Percentiles rank a stretch among this genome's conserved stretches.
These are phyloP conservation scores for Darksidea phi DNA, from an alignment of 495 filamentous ascomycete genomes.

Conservation along the genomic window DNA sequence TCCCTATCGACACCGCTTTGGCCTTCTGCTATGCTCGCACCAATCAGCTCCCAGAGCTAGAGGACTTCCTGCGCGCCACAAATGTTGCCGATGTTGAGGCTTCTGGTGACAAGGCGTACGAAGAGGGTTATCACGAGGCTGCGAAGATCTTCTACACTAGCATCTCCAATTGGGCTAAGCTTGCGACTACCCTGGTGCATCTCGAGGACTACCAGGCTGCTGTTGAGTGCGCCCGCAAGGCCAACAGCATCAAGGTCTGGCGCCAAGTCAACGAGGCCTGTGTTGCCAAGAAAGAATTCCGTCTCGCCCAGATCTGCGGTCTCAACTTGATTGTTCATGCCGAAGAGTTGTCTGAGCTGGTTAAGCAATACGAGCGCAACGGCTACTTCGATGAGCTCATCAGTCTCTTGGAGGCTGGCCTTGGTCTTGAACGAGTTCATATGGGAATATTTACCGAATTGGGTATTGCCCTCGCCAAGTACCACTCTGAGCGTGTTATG, in stretches of 20 bases:
- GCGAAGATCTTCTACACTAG: slow-evolving; percentile 98
- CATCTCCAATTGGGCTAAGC: slow-evolving; percentile 99
- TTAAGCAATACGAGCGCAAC: slow-evolving; percentile 93
- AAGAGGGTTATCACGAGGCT: slow-evolving; percentile 90
- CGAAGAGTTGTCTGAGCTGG: slow-evolving; percentile 89
- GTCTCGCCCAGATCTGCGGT: slow-evolving; percentile 97
- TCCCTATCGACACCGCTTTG: slow-evolving; percentile 87
- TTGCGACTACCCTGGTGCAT: slow-evolving; percentile 94
- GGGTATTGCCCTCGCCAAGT: slow-evolving; percentile 92
- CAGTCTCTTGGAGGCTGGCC: slow-evolving; percentile 85
- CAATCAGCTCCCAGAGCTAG: slow-evolving; percentile 86
- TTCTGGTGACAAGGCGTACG: slow-evolving; percentile 96
- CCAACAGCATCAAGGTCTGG: slow-evolving; percentile 99
- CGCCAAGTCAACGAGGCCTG: slow-evolving; percentile 98
- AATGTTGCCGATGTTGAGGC: slow-evolving; percentile 95
- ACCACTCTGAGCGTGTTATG: slow-evolving; percentile 95
- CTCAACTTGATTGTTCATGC: slow-evolving; percentile 98
- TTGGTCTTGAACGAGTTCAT: slow-evolving; percentile 86
- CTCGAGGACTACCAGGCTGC: slow-evolving; percentile 96
- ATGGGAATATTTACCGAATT: slow-evolving; percentile 98
- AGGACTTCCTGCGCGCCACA: slow-evolving; percentile 90
- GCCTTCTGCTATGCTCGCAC: slow-evolving; percentile 92
- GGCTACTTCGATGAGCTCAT: slow-evolving; percentile 99
- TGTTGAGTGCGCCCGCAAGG: slow-evolving; percentile 97
- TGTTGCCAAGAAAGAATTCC: slow-evolving; percentile 98